phyloP scores from a whole-genome alignment of 495 filamentous ascomycete genomes.

The Xylaria intraflava region DNA sequence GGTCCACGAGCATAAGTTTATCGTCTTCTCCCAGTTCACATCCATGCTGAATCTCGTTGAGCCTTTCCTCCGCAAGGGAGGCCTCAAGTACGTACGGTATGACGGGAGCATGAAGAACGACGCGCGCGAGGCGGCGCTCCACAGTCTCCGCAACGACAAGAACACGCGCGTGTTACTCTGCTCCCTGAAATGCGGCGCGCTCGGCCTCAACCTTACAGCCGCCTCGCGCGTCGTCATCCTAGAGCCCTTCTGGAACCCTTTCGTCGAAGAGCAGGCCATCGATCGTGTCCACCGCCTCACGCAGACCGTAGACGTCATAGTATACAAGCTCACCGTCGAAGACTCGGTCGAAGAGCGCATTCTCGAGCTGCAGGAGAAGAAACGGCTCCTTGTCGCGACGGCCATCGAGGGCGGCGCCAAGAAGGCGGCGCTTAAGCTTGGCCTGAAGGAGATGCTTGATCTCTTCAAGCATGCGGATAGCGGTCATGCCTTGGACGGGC shows the following conservation, averaged over 20 bases:
- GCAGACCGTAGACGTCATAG: conserved; percentile 85
- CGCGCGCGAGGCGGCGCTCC: conserved; percentile 75
- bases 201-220: conserved; percentile 91
- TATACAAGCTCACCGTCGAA: conserved; percentile 85
- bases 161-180: conserved; percentile 76
- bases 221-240: conserved; percentile 90
- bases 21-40: conserved; percentile 81
- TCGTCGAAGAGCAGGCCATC: conserved; percentile 97
- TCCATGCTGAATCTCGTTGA: conserved; percentile 94
- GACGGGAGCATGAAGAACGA: conserved; percentile 96
- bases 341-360: conserved; percentile 89
- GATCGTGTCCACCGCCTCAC: conserved; percentile 96
- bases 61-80: conserved; percentile 70
- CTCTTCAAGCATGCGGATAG: conserved; percentile 63
- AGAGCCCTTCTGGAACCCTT: conserved; percentile 98
- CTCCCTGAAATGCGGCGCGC: conserved; percentile 82
- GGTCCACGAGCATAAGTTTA: conserved; percentile 75
- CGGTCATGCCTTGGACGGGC: background rate
- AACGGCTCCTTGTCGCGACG: conserved; percentile 76
- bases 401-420: conserved; percentile 66
- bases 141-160: conserved; percentile 60
- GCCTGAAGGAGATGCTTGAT: conserved; percentile 86
- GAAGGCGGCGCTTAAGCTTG: conserved; percentile 68
- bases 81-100: conserved; percentile 77
- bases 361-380: conserved; percentile 83